Conservation (phyloP, 2,329 filamentous ascomycete genomes). For the Pleoardoris graminearum region DNA sequence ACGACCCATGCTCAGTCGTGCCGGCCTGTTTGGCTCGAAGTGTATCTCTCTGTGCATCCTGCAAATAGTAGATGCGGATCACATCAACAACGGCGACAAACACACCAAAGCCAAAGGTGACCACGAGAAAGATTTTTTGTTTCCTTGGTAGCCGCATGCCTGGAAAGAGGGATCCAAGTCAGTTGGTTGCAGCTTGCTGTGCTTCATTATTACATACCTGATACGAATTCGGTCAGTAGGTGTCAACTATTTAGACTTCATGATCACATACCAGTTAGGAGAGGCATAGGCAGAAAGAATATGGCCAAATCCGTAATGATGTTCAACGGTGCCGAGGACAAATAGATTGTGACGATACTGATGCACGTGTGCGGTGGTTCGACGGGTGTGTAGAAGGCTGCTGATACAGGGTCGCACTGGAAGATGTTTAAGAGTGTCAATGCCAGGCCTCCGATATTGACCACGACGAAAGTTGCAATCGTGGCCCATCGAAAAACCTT, state of each 20-base stretch:
- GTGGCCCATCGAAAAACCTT: constrained; percentile 78
- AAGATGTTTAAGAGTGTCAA: constrained; percentile 86
- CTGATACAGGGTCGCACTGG: constrained; percentile 76
- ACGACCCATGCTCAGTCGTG: not conserved
- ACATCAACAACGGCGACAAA: constrained; percentile 90
- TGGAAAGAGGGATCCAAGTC: constrained; percentile 51
- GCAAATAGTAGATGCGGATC: constrained; percentile 85
- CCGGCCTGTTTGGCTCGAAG: constrained; percentile 37
- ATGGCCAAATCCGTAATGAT: constrained; percentile 90
- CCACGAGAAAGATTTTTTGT: constrained; percentile 83
- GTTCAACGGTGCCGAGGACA: constrained; percentile 83
- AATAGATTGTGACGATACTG: constrained; percentile 66
- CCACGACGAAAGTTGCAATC: constrained; percentile 74
- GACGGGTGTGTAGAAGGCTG: constrained; percentile 63
- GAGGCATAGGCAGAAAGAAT: constrained; percentile 82
- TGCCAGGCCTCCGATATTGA: constrained; percentile 76
- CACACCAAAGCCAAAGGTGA: constrained; percentile 84
- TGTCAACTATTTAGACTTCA: not conserved
- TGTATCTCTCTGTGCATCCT: constrained; percentile 64
- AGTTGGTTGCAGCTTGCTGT: not conserved
- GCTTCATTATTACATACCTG: not conserved
- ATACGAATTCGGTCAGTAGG: not conserved
- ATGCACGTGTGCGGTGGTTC: constrained; percentile 57
- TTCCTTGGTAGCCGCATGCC: constrained; percentile 80
- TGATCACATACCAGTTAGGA: constrained; percentile 55